Percentiles rank a stretch among this genome's conserved stretches.
Conservation (phyloP, 2,329 filamentous ascomycete genomes). For the Colletotrichum godetiae region DNA sequence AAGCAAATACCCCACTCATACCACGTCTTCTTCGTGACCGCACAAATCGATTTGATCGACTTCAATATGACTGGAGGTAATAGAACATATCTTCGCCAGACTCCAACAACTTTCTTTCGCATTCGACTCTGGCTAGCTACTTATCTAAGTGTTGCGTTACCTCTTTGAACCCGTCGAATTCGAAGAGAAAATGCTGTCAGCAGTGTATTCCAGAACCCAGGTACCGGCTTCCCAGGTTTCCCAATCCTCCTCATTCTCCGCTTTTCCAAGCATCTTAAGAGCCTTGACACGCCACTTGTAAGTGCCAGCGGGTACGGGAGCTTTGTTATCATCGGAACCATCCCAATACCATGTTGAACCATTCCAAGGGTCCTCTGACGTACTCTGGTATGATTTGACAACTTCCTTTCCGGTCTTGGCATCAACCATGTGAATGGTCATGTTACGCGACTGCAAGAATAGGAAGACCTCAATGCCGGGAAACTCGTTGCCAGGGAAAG, state of each 20-base stretch:
- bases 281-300: slow-evolving; percentile 14
- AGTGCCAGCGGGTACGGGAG: neutral
- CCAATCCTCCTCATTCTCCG: neutral
- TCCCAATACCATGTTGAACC: slow-evolving; percentile 16
- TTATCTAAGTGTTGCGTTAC: neutral
- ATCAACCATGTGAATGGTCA: slow-evolving; percentile 9
- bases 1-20: neutral
- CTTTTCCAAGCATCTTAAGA: neutral
- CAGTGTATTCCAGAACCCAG: slow-evolving; percentile 15
- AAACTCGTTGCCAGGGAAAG: slow-evolving; percentile 3
- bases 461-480: slow-evolving; percentile 6
- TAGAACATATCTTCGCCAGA: neutral
- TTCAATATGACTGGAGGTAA: neutral
- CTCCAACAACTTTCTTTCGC: neutral
- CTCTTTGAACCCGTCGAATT: neutral
- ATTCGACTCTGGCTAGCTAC: neutral
- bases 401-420: neutral
- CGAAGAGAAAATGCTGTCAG: neutral
- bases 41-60: neutral
- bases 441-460: neutral
- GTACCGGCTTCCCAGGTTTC: neutral
- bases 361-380: neutral
- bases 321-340: slow-evolving; percentile 14
- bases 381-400: neutral
- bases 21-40: neutral